A percentile compares a stretch with the other conserved stretches of the same genome.
Evolutionary conservation across 441 rosid species (phyloP).

Genomic region (Daphne laureola): DNA sequence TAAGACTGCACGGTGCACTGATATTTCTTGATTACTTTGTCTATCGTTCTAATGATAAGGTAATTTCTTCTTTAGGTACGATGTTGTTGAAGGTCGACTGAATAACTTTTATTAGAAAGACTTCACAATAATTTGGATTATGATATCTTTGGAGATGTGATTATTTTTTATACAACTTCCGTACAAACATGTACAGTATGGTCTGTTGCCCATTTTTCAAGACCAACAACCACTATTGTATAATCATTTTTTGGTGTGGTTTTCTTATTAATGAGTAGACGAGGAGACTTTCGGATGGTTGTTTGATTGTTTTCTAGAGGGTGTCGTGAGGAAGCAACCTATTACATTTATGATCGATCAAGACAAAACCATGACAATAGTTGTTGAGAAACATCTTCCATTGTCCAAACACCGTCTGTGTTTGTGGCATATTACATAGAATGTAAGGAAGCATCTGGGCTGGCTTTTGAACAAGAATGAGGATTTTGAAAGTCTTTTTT

Average conservation of each 20-base stretch:
- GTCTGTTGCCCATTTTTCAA: slow-evolving; percentile 4
- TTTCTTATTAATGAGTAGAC: neutral
- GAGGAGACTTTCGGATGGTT: neutral
- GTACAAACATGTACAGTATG: too few relatives aligned
- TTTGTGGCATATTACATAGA: too few relatives aligned
- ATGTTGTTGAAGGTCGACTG: neutral
- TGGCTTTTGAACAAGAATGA: too few relatives aligned
- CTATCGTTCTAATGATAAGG: too few relatives aligned
- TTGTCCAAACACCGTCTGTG: too few relatives aligned
- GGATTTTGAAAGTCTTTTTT: too few relatives aligned
- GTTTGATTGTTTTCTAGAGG: neutral
- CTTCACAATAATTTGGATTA: neutral
- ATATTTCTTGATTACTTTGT: too few relatives aligned
- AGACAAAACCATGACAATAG: too few relatives aligned
- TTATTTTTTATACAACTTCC: slow-evolving; percentile 1
- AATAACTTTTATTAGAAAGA: slow-evolving; percentile 4
- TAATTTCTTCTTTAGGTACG: too few relatives aligned
- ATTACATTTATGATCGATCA: too few relatives aligned
- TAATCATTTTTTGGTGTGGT: neutral
- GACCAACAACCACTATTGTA: neutral
- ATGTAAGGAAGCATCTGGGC: too few relatives aligned
- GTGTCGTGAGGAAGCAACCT: neutral
- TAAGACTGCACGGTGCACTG: too few relatives aligned
- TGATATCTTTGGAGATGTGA: slow-evolving; percentile 5
- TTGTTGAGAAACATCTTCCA: slow-evolving; percentile 15